A percentile compares a stretch with the other conserved stretches of the same genome.
Conservation (phyloP, 129 eudicot species). For the Apium graveolens region DNA sequence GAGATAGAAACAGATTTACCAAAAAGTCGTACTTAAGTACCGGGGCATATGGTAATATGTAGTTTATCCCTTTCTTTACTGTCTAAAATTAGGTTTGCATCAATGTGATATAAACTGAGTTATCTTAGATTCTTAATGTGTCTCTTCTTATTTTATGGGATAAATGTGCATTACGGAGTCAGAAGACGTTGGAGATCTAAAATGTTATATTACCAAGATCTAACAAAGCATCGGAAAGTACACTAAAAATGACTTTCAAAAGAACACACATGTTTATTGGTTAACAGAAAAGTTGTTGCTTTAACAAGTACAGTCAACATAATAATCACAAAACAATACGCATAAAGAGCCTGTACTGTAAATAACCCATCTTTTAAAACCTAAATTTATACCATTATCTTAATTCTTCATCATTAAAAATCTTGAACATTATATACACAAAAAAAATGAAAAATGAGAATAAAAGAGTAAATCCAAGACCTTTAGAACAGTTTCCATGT, state of each 20-base stretch:
- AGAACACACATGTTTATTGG: conserved; percentile 41
- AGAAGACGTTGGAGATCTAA: too few species aligned
- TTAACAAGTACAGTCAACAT: conserved; percentile 70
- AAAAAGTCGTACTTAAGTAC: neutral
- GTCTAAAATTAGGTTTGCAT: neutral
- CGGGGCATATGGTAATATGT: neutral
- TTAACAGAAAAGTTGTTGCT: conserved; percentile 78
- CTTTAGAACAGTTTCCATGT: too few species aligned
- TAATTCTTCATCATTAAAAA: too few species aligned
- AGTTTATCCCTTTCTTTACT: neutral
- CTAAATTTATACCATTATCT: conserved; percentile 22
- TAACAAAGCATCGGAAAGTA: neutral
- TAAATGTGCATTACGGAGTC: neutral
- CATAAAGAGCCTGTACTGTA: conserved; percentile 64
- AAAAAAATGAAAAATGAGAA: too few species aligned
- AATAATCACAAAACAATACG: conserved; percentile 84
- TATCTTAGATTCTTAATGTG: neutral
- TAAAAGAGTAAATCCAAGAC: too few species aligned
- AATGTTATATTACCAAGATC: neutral
- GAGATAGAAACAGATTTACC: neutral
- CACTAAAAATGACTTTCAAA: conserved; percentile 18
- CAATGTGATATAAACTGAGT: neutral
- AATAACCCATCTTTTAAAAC: conserved; percentile 74
- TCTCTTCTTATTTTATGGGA: neutral
- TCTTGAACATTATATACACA: too few species aligned